Evolutionary conservation across 352 stramenopile species (phyloP).

Genomic region (Globisporangium paroecandrum): DNA sequence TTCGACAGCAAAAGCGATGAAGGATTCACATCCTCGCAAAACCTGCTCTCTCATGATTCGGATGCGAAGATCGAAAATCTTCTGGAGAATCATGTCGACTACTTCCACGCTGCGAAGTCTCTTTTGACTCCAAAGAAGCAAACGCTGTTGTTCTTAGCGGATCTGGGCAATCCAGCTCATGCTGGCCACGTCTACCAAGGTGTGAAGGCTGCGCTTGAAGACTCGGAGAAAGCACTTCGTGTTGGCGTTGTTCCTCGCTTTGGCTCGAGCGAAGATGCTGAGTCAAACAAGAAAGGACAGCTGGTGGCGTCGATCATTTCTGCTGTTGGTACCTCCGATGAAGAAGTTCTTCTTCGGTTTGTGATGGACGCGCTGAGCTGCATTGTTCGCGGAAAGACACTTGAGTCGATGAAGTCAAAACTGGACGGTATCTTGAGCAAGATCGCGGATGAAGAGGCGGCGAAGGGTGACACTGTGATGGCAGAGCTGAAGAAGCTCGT

Average conservation of each 20-base stretch:
- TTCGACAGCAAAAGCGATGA: conserved; percentile 27
- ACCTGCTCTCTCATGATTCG: conserved; percentile 63
- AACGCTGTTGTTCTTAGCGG: conserved; percentile 53
- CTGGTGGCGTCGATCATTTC: conserved; percentile 48
- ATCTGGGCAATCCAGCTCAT: conserved; percentile 50
- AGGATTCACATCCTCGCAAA: conserved; percentile 16
- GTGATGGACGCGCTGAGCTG: conserved; percentile 55
- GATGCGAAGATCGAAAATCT: conserved; percentile 54
- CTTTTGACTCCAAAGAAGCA: conserved; percentile 63
- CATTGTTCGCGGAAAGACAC: conserved; percentile 48
- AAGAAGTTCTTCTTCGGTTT: conserved; percentile 46
- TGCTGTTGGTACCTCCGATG: conserved; percentile 51
- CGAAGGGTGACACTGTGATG: conserved; percentile 8
- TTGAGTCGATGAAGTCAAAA: conserved; percentile 48
- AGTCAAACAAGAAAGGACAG: conserved; percentile 15
- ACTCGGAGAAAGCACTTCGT: conserved; percentile 58
- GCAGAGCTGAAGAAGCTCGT: conserved; percentile 25
- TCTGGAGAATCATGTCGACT: conserved; percentile 41
- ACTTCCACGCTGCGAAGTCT: conserved; percentile 53
- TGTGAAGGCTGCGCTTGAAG: conserved; percentile 64
- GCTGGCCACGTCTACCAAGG: conserved; percentile 51
- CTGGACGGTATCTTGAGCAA: conserved; percentile 42
- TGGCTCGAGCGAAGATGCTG: not conserved
- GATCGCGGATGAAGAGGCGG: conserved; percentile 16
- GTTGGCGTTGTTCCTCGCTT: conserved; percentile 56